A percentile compares a stretch with the other conserved stretches of the same genome.
Conservation (phyloP, 495 filamentous ascomycete genomes). For the Amniculicola lignicola region DNA sequence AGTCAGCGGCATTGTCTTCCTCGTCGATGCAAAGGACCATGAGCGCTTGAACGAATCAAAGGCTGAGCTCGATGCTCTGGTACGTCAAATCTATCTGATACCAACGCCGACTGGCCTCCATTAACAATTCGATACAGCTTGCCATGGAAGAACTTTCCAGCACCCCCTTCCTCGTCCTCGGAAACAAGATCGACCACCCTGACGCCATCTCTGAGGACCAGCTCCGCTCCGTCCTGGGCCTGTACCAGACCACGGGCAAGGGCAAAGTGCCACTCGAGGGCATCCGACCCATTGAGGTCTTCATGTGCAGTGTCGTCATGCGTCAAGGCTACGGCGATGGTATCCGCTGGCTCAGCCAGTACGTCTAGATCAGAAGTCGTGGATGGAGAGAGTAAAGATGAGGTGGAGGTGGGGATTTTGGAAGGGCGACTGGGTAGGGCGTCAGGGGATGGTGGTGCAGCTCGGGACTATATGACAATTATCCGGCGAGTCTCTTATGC, state of each 20-base stretch:
- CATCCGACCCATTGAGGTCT: constrained; percentile 93
- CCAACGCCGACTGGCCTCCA: too few relatives aligned
- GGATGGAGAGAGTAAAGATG: too few relatives aligned
- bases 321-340: constrained; percentile 84
- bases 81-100: too few relatives aligned
- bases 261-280: constrained; percentile 93
- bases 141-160: constrained; percentile 52
- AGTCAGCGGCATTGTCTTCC: constrained; percentile 95
- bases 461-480: too few relatives aligned
- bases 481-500: too few relatives aligned
- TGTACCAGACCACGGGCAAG: constrained; percentile 97
- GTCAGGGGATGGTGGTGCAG: too few relatives aligned
- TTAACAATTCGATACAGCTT: too few relatives aligned
- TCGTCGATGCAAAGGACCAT: constrained; percentile 94
- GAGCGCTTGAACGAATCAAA: constrained; percentile 92
- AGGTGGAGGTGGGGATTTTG: too few relatives aligned
- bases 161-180: constrained; percentile 91
- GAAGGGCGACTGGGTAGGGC: too few relatives aligned
- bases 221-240: constrained; percentile 78
- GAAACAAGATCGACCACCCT: constrained; percentile 99
- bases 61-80: constrained; percentile 82
- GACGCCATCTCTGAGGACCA: constrained; percentile 94
- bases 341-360: constrained; percentile 76
- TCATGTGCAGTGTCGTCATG: constrained; percentile 99
- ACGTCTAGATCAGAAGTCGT: too few relatives aligned